Evolutionary conservation across 495 filamentous ascomycete species (phyloP), one percentile per base, ranked within the genome.

Genomic region (Pseudoneurospora amorphoporcata): DNA sequence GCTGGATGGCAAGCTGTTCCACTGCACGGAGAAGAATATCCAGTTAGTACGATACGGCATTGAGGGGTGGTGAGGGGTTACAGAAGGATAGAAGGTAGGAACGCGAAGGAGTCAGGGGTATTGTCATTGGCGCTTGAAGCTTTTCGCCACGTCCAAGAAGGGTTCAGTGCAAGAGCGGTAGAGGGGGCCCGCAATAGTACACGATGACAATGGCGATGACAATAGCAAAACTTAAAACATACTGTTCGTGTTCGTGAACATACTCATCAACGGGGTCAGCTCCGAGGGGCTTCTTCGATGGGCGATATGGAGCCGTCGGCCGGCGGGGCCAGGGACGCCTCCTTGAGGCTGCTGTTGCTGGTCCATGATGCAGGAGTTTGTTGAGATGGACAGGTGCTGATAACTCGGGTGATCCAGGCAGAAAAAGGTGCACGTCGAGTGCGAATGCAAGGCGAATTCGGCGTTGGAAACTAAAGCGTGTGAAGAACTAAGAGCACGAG

Each of bases 1-100:
- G 95, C 82, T 97, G 95, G 82, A 99, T 92, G 79, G 95, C 94
- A 76, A 98, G 88, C 90, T 98, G 96, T 87, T 98, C 95, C 93
- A 97, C 93, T 95, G 75, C 29, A 35, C 39, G 70, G 47, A 73
- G 65, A 74, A 72, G 74, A 73, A 72, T 17, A 23, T 12, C 65
- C 39, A 19, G 76, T 83, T 75, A 84, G 83, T 77, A 73, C 72
- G 42, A 3, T 68, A 42, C 3, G 39, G 0, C 39, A 43, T 35
- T 14, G 16, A 23, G 38, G 39, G n/a, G 19, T 17, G 41, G 9
- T 16, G 41, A 37, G 47, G n/a, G 8, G 32, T 23, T 38, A 12
- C 23, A 19, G 23, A 39, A 35, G 68, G 32, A 69, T 42, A 68
- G 47, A 72, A 35, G 41, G 39, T 9, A 65, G 43, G 42, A 19